Evolutionary conservation across 2,329 filamentous ascomycete genomes (phyloP), one percentile per base, ranked within the genome.

Genomic region (Hymenoscyphus fraxineus): DNA sequence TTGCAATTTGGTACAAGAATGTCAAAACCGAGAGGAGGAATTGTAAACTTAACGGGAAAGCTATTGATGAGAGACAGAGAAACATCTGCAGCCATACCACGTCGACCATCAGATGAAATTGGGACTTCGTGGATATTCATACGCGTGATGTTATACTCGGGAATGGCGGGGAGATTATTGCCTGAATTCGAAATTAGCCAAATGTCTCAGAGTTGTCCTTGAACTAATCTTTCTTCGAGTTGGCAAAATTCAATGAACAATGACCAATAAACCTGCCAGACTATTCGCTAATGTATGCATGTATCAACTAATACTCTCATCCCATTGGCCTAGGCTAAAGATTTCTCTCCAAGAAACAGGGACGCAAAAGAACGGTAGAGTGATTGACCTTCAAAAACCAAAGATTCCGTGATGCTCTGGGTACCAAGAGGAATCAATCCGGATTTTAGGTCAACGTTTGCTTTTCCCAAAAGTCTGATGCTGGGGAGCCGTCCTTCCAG

Each of bases 1-100:
- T 84, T 82, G 77, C 95, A 99, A 67, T 92, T 92, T 55, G 92
- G 88, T 6, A 98, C 88, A 58, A 97, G 81, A 38, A 98, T 86
- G 67, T 93, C 88, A 73, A 98, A 97, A 0, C 86, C 88, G 64
- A 98, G 86, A 44, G 89, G 82, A 13, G 95, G 95, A 22, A 97
- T 80, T 27, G 86, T 84, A 61, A 97, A 80, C 65, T 88, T 84
- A 60, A 99, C 77, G 0, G 93, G 92, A 73, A 92, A 96, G 61
- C 87, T 81, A 76, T 98, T 96, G 72, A 84, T 81, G 32, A 92
- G 82, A 13, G 83, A 81, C 35, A 97, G 76, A 40, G 90, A 86
- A 35, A 93, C 88, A 77, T 97, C 91, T 55, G 91, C 93, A 57
- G 86, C 89, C 80, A 99, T 89, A 13, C 88, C 90, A 73, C 71